These are phyloP conservation scores for Casuarina cunninghamiana DNA, from an alignment of 306 rosid species.

Conservation along the genomic window DNA sequence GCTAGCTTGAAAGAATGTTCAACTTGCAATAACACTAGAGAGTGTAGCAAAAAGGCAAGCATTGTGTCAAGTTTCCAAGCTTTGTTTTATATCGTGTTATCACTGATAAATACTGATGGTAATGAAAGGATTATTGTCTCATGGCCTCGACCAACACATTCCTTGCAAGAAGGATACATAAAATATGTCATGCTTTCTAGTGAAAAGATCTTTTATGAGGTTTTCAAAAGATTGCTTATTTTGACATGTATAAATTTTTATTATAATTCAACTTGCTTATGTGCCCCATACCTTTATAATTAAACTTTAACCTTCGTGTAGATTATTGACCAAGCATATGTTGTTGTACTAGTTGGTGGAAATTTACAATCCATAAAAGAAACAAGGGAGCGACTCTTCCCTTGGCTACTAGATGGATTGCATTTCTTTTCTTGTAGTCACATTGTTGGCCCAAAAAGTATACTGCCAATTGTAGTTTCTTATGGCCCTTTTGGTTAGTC, in stretches of 20 bases:
- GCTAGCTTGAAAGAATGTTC: conserved; percentile 39
- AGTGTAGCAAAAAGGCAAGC: conserved; percentile 59
- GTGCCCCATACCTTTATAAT: conserved; percentile 33
- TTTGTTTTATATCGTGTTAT: conserved; percentile 58
- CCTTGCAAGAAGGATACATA: too few relatives aligned
- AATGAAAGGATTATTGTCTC: too few relatives aligned
- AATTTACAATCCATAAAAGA: too few relatives aligned
- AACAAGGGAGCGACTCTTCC: too few relatives aligned
- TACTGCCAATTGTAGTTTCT: conserved; percentile 39
- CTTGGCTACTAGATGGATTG: conserved; percentile 15
- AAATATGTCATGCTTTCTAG: too few relatives aligned
- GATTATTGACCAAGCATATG: conserved; percentile 34
- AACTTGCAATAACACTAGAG: conserved; percentile 23
- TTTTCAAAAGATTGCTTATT: too few relatives aligned
- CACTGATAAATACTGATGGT: conserved; percentile 62
- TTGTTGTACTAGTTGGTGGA: too few relatives aligned
- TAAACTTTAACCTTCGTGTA: conserved; percentile 39
- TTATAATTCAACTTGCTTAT: neutral
- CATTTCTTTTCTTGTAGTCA: too few relatives aligned
- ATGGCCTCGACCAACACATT: too few relatives aligned
- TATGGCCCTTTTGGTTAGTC: conserved; percentile 78
- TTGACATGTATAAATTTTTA: too few relatives aligned
- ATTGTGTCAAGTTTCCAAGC: conserved; percentile 76
- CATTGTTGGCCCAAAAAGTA: too few relatives aligned
- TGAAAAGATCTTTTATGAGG: too few relatives aligned